A percentile compares a stretch with the other conserved stretches of the same genome.
Evolutionary conservation across 495 filamentous ascomycete genomes (phyloP).

Genomic region (Hypoxylon perforatum): DNA sequence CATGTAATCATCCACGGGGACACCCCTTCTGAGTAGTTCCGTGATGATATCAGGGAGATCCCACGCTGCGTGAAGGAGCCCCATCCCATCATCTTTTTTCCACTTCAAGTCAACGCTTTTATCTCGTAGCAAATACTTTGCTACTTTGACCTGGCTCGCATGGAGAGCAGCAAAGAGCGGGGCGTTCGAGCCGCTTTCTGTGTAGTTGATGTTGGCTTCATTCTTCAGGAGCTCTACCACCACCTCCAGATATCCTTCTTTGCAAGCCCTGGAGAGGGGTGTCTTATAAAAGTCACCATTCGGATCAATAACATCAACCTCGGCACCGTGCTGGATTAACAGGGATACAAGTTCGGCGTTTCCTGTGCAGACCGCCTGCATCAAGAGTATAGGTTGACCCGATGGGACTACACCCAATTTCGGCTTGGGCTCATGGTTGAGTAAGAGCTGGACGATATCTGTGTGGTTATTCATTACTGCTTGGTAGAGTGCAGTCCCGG

Average conservation of each 20-base stretch:
- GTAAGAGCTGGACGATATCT: conserved; percentile 21
- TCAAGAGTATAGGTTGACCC: conserved; percentile 6
- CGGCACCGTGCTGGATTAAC: conserved; percentile 27
- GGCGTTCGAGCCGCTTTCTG: not conserved
- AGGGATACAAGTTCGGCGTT: conserved; percentile 26
- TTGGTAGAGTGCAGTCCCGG: conserved; percentile 8
- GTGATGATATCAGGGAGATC: not conserved
- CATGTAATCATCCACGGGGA: conserved; percentile 5
- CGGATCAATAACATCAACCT: conserved; percentile 14
- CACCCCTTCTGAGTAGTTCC: conserved; percentile 19
- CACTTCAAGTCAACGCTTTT: conserved; percentile 33
- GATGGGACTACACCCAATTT: too few relatives aligned
- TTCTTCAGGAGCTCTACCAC: conserved; percentile 28
- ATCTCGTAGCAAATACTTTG: conserved; percentile 18
- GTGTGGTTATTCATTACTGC: conserved; percentile 6
- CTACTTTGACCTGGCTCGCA: not conserved
- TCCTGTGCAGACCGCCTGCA: conserved; percentile 5
- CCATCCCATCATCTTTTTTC: conserved; percentile 23
- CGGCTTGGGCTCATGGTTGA: conserved; percentile 20
- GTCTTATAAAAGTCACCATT: conserved; percentile 20
- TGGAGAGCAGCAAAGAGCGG: conserved; percentile 10
- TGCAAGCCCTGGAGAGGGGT: conserved; percentile 16
- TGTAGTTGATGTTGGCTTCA: conserved; percentile 26
- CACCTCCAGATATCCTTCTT: conserved; percentile 1
- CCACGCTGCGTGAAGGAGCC: conserved; percentile 28